phyloP scores from a whole-genome alignment of 192 early-diverging fungal species.

The Coemansia sp. region DNA sequence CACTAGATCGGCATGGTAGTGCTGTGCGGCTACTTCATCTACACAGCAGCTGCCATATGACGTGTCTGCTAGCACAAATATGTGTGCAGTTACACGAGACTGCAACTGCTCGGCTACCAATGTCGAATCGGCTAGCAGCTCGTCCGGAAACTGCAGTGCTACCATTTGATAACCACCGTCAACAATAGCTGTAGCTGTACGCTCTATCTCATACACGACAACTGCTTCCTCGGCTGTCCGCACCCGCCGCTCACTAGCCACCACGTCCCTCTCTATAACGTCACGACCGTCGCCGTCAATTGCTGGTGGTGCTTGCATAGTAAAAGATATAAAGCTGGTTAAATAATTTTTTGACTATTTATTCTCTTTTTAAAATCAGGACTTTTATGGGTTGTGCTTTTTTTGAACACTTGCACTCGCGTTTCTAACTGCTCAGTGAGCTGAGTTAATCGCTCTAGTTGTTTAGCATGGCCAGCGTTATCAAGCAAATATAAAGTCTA shows the following conservation, averaged over 20 bases:
- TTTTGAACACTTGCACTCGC: too few relatives aligned
- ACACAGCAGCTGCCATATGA: constrained; percentile 98
- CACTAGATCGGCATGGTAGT: constrained; percentile 80
- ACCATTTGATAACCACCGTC: constrained; percentile 54
- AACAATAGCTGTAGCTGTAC: constrained; percentile 57
- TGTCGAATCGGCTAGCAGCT: constrained; percentile 69
- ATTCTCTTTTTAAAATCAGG: too few relatives aligned
- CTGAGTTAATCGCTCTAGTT: too few relatives aligned
- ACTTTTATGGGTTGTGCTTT: too few relatives aligned
- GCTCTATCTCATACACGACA: constrained; percentile 61
- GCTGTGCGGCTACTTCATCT: constrained; percentile 94
- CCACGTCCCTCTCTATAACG: constrained; percentile 59
- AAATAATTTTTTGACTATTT: too few relatives aligned
- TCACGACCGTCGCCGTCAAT: constrained; percentile 64
- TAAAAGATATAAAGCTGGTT: too few relatives aligned
- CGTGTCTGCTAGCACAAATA: constrained; percentile 91
- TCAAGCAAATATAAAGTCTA: too few relatives aligned
- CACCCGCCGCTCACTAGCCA: constrained; percentile 15
- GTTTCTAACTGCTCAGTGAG: too few relatives aligned
- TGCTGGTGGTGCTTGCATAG: too few relatives aligned
- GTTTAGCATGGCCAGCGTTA: too few relatives aligned
- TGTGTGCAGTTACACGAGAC: constrained; percentile 36
- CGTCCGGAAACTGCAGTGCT: constrained; percentile 94
- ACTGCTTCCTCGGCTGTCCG: constrained; percentile 40
- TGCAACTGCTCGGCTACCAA: constrained; percentile 59